Evolutionary conservation across 192 early-diverging fungal genomes (phyloP).

Genomic region (Pilobolus umbonatus): DNA sequence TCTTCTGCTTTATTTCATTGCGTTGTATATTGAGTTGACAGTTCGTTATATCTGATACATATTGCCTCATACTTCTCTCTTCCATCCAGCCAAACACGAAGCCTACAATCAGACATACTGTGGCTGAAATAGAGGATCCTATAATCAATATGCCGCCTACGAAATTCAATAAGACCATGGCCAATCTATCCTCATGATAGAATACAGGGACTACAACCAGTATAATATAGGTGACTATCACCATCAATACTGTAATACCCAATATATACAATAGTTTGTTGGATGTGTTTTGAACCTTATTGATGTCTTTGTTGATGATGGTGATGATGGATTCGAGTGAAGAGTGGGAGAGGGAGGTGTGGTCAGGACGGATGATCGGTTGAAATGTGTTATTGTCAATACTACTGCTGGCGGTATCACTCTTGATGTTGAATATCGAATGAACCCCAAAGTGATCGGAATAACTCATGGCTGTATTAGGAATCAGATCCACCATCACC

Average conservation of each 20-base stretch:
- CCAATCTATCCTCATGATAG: neutral
- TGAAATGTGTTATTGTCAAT: too few relatives aligned
- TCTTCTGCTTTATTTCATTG: too few relatives aligned
- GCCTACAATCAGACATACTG: constrained; percentile 20
- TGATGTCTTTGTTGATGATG: too few relatives aligned
- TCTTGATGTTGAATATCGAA: constrained; percentile 31
- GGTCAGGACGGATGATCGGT: too few relatives aligned
- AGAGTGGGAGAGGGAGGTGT: too few relatives aligned
- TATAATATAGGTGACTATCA: constrained; percentile 1
- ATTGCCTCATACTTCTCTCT: constrained; percentile 14
- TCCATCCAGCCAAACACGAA: constrained; percentile 29
- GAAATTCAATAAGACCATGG: neutral
- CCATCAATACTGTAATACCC: neutral
- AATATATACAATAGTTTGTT: neutral
- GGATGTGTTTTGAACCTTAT: neutral
- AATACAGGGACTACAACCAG: constrained; percentile 2
- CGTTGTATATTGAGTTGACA: too few relatives aligned
- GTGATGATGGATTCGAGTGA: too few relatives aligned
- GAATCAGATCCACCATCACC: constrained; percentile 32
- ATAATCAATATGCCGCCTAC: constrained; percentile 9
- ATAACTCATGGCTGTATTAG: constrained; percentile 29
- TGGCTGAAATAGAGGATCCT: neutral
- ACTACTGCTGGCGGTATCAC: too few relatives aligned
- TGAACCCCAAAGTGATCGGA: constrained; percentile 52
- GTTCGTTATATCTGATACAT: constrained; percentile 2